phyloP scores from a whole-genome alignment of 257 asterid species.

The Forsythia viridissima region DNA sequence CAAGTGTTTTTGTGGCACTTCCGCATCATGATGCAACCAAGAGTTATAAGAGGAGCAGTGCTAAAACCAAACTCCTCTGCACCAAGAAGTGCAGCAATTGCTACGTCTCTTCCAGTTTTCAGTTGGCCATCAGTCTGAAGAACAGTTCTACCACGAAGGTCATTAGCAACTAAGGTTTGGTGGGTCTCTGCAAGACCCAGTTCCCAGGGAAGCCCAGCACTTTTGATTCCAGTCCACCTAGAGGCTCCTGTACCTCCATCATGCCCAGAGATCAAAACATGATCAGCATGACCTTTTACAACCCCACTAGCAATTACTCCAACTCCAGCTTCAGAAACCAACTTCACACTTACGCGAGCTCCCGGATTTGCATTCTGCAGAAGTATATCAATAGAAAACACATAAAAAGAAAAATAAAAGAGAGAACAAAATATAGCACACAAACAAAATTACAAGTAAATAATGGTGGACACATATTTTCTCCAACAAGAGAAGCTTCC shows the following conservation, averaged over 20 bases:
- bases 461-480: neutral
- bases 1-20: conserved; percentile 99
- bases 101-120: conserved; percentile 97
- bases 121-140: conserved; percentile 98
- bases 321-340: conserved; percentile 99
- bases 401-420: neutral
- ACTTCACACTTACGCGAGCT: conserved; percentile 96
- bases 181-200: conserved; percentile 99
- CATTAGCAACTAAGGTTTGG: conserved; percentile 96
- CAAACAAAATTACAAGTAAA: neutral
- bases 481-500: neutral
- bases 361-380: conserved; percentile 89
- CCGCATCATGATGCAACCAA: conserved; percentile 99
- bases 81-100: conserved; percentile 96
- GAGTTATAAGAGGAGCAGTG: conserved; percentile 95
- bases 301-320: conserved; percentile 99
- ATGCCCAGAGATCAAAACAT: conserved; percentile 94
- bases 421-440: neutral
- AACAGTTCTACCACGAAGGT: conserved; percentile 93
- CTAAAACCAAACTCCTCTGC: conserved; percentile 99
- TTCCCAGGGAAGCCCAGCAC: conserved; percentile 99
- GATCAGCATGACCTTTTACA: conserved; percentile 98
- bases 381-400: conserved; percentile 1
- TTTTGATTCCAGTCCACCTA: conserved; percentile 98
- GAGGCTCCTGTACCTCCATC: conserved; percentile 99